Percentiles rank a stretch among this genome's conserved stretches.
phyloP scores from a whole-genome alignment of 2,329 filamentous ascomycete species.

The Fusarium falciforme region DNA sequence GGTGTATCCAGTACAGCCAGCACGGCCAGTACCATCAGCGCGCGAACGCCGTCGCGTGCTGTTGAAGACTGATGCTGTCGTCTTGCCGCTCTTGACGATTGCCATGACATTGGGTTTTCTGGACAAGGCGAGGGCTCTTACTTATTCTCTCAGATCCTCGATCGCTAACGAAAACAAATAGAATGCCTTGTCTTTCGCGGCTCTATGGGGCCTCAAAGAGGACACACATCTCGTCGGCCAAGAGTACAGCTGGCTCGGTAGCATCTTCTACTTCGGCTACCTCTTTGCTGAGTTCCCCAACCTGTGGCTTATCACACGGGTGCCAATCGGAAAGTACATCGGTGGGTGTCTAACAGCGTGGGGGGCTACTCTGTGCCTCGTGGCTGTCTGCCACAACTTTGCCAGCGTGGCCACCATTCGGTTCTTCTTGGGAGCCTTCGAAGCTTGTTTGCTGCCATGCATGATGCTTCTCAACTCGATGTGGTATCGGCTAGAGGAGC shows the following conservation, averaged over 20 bases:
- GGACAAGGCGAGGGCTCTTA: conserved; percentile 3
- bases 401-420: conserved; percentile 39
- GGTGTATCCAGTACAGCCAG: background rate
- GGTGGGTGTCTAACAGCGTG: conserved; percentile 35
- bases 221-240: conserved; percentile 45
- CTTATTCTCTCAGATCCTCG: rapidly evolving
- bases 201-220: conserved; percentile 36
- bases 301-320: conserved; percentile 33
- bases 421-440: conserved; percentile 46
- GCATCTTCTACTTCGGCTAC: conserved; percentile 58
- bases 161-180: background rate
- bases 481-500: conserved; percentile 49
- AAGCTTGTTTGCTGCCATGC: conserved; percentile 44
- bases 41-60: background rate
- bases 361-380: conserved; percentile 39
- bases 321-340: conserved; percentile 35
- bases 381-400: conserved; percentile 41
- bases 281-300: conserved; percentile 61
- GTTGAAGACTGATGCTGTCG: conserved; percentile 16
- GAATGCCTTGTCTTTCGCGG: conserved; percentile 26
- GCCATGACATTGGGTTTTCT: conserved; percentile 3
- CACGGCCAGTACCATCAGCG: background rate
- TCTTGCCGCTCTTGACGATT: conserved; percentile 16
- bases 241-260: conserved; percentile 74
- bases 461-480: conserved; percentile 46